These are phyloP conservation scores for Cordyceps farinosa DNA, from an alignment of 2,329 filamentous ascomycete genomes.

Conservation along the genomic window DNA sequence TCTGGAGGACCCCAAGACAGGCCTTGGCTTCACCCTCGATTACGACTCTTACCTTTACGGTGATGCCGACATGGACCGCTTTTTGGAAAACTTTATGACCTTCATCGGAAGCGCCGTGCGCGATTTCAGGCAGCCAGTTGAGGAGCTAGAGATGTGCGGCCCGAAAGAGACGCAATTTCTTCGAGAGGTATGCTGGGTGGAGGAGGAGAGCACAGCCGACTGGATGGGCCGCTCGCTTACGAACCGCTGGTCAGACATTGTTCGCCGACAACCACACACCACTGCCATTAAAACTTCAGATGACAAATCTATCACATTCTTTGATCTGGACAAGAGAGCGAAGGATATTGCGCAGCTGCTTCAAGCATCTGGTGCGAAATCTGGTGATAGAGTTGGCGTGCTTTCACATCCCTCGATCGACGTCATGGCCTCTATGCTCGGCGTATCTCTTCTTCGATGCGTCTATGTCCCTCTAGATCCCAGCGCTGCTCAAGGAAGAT, in stretches of 20 bases:
- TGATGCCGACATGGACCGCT: neutral
- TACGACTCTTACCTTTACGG: conserved; percentile 7
- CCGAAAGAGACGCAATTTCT: neutral
- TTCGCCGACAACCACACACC: neutral
- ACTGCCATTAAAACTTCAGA: neutral
- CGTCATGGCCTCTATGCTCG: conserved; percentile 8
- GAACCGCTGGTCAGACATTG: neutral
- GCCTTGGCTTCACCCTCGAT: conserved; percentile 4
- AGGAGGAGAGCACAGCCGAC: neutral
- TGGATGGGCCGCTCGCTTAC: neutral
- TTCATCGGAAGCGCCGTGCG: conserved; percentile 5
- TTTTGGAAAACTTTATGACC: conserved; percentile 7
- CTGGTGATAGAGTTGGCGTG: conserved; percentile 1
- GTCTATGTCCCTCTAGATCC: conserved; percentile 10
- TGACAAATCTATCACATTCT: neutral
- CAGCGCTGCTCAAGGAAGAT: neutral
- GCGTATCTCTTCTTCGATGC: neutral
- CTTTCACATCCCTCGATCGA: conserved; percentile 6
- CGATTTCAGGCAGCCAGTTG: conserved; percentile 4
- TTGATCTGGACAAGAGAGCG: neutral
- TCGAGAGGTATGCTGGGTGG: conserved; percentile 3
- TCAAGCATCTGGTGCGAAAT: neutral
- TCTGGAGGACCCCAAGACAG: conserved; percentile 6
- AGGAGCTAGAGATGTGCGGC: conserved; percentile 8
- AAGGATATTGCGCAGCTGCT: neutral